A percentile compares a stretch with the other conserved stretches of the same genome.
These are phyloP conservation scores for Corniculantispora saksenae DNA, from an alignment of 2,329 filamentous ascomycete genomes.

Conservation along the genomic window DNA sequence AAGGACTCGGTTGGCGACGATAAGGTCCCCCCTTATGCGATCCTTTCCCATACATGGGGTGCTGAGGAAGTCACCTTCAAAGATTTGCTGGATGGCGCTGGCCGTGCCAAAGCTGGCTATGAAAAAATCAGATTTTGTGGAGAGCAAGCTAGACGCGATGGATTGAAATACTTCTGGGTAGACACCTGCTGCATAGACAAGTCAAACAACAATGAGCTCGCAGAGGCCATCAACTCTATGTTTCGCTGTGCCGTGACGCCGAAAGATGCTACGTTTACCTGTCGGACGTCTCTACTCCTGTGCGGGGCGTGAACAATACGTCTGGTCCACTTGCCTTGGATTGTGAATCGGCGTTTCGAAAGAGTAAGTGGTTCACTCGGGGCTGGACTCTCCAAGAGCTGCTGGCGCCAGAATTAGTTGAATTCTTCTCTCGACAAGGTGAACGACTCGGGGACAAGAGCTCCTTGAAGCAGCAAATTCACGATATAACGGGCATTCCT, in stretches of 20 bases:
- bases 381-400: slow-evolving; percentile 32
- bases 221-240: slow-evolving; percentile 24
- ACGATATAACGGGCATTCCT: neutral
- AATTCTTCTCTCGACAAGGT: too few relatives aligned
- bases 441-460: too few relatives aligned
- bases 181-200: slow-evolving; percentile 27
- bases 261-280: slow-evolving; percentile 24
- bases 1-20: too few relatives aligned
- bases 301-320: too few relatives aligned
- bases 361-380: slow-evolving; percentile 29
- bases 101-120: neutral
- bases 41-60: slow-evolving; percentile 28
- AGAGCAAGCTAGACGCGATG: slow-evolving; percentile 17
- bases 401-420: slow-evolving; percentile 26
- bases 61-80: neutral
- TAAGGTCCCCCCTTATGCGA: slow-evolving; percentile 24
- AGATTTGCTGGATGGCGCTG: neutral
- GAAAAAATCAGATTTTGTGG: slow-evolving; percentile 15
- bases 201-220: slow-evolving; percentile 1
- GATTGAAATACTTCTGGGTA: slow-evolving; percentile 23
- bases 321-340: too few relatives aligned
- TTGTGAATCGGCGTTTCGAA: too few relatives aligned
- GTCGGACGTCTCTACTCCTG: slow-evolving; percentile 20
- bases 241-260: slow-evolving; percentile 24
- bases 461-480: slow-evolving; percentile 18